These are phyloP conservation scores for Apostasia ramifera DNA, from an alignment of 106 monocot genomes.

Conservation along the genomic window DNA sequence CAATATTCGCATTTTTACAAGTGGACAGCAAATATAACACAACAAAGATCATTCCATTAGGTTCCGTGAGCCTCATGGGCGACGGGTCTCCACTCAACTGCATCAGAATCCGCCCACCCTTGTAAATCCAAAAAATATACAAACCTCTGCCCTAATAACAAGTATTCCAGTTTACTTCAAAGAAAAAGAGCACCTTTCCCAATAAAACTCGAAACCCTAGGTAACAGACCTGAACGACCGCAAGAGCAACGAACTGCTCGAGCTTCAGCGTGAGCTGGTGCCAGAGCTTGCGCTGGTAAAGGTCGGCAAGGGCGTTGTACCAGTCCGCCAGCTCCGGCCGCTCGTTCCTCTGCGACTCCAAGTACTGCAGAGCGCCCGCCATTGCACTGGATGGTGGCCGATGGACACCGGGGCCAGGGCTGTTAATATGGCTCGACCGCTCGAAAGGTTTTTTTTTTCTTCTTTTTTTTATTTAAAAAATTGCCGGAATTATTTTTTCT, in stretches of 20 bases:
- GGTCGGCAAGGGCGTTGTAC: conserved; percentile 41
- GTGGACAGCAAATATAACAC: not conserved
- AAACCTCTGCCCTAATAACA: too few species aligned
- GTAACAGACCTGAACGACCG: conserved; percentile 42
- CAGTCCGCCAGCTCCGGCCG: conserved; percentile 61
- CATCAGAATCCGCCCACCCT: not conserved
- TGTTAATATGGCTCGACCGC: too few species aligned
- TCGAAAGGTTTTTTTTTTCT: too few species aligned
- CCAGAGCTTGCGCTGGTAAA: conserved; percentile 55
- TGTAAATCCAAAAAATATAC: not conserved
- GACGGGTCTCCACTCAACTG: not conserved
- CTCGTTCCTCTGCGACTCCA: conserved; percentile 47
- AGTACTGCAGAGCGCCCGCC: conserved; percentile 43
- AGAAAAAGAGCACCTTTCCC: too few species aligned
- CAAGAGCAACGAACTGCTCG: conserved; percentile 58
- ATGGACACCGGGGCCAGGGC: too few species aligned
- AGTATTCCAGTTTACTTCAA: too few species aligned
- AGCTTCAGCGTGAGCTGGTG: conserved; percentile 61
- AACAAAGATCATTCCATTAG: not conserved
- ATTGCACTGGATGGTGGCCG: not conserved
- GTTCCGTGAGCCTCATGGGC: not conserved
- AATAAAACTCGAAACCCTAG: not conserved
- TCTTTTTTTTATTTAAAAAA: too few species aligned
- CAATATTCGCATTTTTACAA: not conserved
- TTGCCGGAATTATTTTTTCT: too few species aligned